These are phyloP conservation scores for Metschnikowia gruessii DNA, from an alignment of 805 yeast species.

Conservation along the genomic window DNA sequence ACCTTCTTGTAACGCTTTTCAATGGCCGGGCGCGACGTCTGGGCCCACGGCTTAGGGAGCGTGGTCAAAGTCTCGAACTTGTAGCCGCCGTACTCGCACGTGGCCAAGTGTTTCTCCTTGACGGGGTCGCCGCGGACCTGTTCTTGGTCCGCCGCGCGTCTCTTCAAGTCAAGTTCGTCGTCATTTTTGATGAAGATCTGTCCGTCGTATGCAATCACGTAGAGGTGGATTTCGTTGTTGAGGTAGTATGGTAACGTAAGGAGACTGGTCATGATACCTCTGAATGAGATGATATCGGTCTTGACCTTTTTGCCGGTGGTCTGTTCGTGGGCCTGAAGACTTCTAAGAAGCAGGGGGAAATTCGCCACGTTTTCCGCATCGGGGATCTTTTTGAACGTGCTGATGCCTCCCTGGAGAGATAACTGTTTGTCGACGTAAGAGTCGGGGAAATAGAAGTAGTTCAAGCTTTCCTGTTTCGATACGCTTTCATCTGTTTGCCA, in stretches of 20 bases:
- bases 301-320: constrained; percentile 43
- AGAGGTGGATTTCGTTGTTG: constrained; percentile 56
- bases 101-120: constrained; percentile 32
- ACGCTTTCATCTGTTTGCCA: constrained; percentile 38
- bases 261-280: constrained; percentile 79
- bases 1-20: constrained; percentile 59
- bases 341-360: constrained; percentile 54
- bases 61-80: constrained; percentile 84
- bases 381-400: constrained; percentile 54
- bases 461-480: constrained; percentile 50
- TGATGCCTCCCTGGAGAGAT: constrained; percentile 65
- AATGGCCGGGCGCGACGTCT: constrained; percentile 59
- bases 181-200: constrained; percentile 61
- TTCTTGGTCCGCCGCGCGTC: constrained; percentile 23
- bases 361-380: constrained; percentile 52
- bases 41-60: constrained; percentile 70
- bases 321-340: constrained; percentile 57
- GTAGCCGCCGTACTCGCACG: constrained; percentile 65
- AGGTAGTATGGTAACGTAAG: constrained; percentile 63
- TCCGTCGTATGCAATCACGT: constrained; percentile 70
- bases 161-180: constrained; percentile 38
- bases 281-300: constrained; percentile 72
- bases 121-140: constrained; percentile 11
- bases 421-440: constrained; percentile 54
- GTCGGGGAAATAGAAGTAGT: constrained; percentile 83